These are phyloP conservation scores for Neohortaea acidophila DNA, from an alignment of 495 filamentous ascomycete genomes.

Conservation along the genomic window DNA sequence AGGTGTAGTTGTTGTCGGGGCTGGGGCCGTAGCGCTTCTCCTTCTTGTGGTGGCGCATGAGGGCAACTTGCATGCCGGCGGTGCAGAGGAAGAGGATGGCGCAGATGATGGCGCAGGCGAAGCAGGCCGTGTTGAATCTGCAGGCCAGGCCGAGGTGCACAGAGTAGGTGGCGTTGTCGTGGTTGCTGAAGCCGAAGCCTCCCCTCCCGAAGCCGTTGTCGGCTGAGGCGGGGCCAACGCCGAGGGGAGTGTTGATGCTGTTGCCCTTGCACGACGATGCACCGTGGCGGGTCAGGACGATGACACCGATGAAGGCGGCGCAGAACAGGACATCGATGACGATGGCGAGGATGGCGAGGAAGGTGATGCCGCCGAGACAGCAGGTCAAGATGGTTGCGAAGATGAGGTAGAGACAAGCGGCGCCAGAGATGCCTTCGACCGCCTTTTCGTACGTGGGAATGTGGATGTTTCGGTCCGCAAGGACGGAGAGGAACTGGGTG, in stretches of 20 bases:
- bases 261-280: slow-evolving; percentile 43
- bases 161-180: slow-evolving; percentile 19
- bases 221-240: slow-evolving; percentile 39
- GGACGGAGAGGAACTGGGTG: slow-evolving; percentile 38
- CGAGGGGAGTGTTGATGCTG: slow-evolving; percentile 53
- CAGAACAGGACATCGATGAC: slow-evolving; percentile 45
- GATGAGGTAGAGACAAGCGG: slow-evolving; percentile 54
- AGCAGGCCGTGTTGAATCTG: slow-evolving; percentile 51
- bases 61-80: slow-evolving; percentile 38
- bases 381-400: slow-evolving; percentile 57
- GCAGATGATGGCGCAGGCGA: slow-evolving; percentile 63
- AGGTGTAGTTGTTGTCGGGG: slow-evolving; percentile 64
- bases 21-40: slow-evolving; percentile 68
- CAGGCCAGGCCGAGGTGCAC: slow-evolving; percentile 46
- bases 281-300: slow-evolving; percentile 46
- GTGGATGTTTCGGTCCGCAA: slow-evolving; percentile 37
- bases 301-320: slow-evolving; percentile 46
- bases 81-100: slow-evolving; percentile 27
- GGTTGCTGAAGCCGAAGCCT: slow-evolving; percentile 18
- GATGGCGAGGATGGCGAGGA: slow-evolving; percentile 53
- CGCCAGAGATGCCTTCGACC: slow-evolving; percentile 68
- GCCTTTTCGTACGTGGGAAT: slow-evolving; percentile 47
- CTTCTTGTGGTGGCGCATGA: slow-evolving; percentile 55
- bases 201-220: slow-evolving; percentile 27
- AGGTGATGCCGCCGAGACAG: slow-evolving; percentile 55